Evolutionary conservation across 1,284 basidiomycete genomes (phyloP), one percentile per base, ranked within the genome.

Genomic region (Papiliotrema laurentii): DNA sequence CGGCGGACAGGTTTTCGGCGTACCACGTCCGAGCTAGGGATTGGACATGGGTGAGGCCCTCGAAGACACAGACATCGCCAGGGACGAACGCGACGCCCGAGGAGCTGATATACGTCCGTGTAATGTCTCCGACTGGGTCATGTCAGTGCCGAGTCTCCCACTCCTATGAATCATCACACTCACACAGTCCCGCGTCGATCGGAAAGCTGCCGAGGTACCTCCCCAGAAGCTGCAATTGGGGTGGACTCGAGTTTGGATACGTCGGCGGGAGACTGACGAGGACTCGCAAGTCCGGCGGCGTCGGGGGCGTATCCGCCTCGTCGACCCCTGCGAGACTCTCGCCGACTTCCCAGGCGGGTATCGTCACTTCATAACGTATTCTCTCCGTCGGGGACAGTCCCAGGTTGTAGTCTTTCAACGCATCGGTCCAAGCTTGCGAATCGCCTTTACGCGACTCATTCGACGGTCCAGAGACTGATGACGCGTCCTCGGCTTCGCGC

Each of bases 181-280:
- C 58, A 73, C 71, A 73, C 22, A 73, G 35, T 16, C 62, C 68
- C 1, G 63, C 49, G 45, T 72, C 68, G 18, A 72, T 69, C 1
- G 61, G 34, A 36, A 63, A 92, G 6, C 83, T 76, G 1, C 90
- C 90, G 27, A 94, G 80, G 70, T 93, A 94, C 37, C 83, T 80
- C 4, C 89, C 91, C 22, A 93, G 78, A 0, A 94, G 79, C 65
- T 92, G 88, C 0, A 93, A 77, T 62, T 90, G 87, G 2, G 89
- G 89, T 9, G 87, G 81, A 11, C 82, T 78, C 0, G 77, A 70
- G 7, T 78, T 69, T 0, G 90, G 90, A 68, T 94, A 93, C 4
- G 79, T 78, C 7, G 77, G 73, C 4, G 87, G 82, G 3, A 91
- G 72, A 22, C 87, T 87, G 33, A 90, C 84, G 5, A 90, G 78